These are phyloP conservation scores for Balamuthia mandrillaris DNA, from an alignment of 208 protist genomes.

Conservation along the genomic window DNA sequence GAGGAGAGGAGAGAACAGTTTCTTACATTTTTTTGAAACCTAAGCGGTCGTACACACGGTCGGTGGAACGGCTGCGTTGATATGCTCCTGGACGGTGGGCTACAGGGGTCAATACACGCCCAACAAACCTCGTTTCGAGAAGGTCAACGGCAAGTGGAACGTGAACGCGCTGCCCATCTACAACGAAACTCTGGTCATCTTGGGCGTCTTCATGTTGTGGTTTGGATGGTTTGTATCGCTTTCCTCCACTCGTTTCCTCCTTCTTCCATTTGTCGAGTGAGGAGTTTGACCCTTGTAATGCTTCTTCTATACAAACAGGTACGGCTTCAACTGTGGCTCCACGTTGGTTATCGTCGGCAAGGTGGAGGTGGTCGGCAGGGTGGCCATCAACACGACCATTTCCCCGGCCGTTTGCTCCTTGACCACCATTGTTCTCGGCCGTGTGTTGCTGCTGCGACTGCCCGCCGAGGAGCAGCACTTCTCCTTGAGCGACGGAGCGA, in stretches of 20 bases:
- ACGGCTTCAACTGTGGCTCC: too few species aligned
- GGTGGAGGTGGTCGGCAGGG: too few species aligned
- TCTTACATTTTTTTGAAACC: too few species aligned
- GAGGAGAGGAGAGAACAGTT: too few species aligned
- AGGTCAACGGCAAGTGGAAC: not conserved
- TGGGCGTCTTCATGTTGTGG: constrained; percentile 3
- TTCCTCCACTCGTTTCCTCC: not conserved
- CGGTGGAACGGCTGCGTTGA: not conserved
- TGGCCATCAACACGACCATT: too few species aligned
- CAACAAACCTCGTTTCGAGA: not conserved
- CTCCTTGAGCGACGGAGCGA: too few species aligned
- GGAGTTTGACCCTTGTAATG: not conserved
- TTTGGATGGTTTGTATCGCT: constrained; percentile 11
- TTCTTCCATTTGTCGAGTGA: not conserved
- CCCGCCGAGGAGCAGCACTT: too few species aligned
- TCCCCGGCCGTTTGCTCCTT: too few species aligned
- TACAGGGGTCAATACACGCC: too few species aligned
- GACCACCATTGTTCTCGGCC: too few species aligned
- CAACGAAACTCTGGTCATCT: not conserved
- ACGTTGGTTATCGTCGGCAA: too few species aligned
- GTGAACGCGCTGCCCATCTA: not conserved
- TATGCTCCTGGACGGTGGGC: not conserved
- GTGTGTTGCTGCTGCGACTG: too few species aligned
- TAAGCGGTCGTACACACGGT: constrained; percentile 11
- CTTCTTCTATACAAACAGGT: not conserved